Base-by-base conservation (phyloP, 2,329 filamentous ascomycete genomes). In the Cercospora zeina region DNA sequence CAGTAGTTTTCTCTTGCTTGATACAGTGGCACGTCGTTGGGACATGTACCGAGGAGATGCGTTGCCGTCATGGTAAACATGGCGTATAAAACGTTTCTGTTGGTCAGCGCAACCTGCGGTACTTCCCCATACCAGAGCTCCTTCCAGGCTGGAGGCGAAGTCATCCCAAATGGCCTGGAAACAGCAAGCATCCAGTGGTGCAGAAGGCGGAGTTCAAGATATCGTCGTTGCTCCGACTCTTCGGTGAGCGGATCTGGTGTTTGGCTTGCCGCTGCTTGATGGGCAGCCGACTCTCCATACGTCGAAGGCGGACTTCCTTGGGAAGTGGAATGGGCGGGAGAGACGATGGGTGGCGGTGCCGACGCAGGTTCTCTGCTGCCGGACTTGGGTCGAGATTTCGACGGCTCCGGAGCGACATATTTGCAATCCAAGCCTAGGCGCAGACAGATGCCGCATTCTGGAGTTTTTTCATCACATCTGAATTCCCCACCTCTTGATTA, bases 401-500 rank as follows among this genome's bases (percentile, higher is more conserved):
- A 55, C 16, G 67, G 64, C 50, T 69, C 67, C 9, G 62, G 60
- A 2, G 51, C 57, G 6, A 62, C 73, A 65, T 82, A 84, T 54
- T 76, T 77, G 70, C 82, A 85, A 8, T 76, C 72, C 5, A 83
- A 78, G 13, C 81, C 77, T 51, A 80, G 83, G 1, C 74, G 67
- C 10, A 72, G 54, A 67, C 83, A 86, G 57, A 79, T 81, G 21
- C 74, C 73, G 67, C 83, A 86, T 1, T 70, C 66, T 0, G 83
- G 83, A 33, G 75, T 80, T 1, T 69, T 68, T 68, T 85, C 83
- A 66, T 85, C 83, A 65, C 83, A 86, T 47, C 56, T 59, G 36
- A 13, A 33, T 5, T n/a, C n/a, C 27, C 14, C 11, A 31, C 6
- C n/a, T 14, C 2, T 27, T 13, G 10, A 31, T 59, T 47, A 59